phyloP scores from a whole-genome alignment of 306 rosid species.

The Arachis stenosperma region DNA sequence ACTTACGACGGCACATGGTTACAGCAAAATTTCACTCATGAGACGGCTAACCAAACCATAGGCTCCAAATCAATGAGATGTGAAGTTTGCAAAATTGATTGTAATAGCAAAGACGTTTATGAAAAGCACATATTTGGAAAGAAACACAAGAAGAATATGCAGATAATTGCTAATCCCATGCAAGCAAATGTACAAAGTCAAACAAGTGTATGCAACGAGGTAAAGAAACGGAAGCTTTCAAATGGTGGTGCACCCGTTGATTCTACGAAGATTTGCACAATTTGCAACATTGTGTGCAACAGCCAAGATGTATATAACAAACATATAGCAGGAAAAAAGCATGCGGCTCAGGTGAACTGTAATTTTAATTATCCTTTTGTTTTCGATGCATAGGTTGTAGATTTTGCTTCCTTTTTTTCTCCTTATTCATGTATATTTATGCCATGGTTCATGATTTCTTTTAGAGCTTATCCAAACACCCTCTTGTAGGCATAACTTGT shows the following conservation, averaged over 20 bases:
- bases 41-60: slow-evolving; percentile 39
- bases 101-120: slow-evolving; percentile 50
- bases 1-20: slow-evolving; percentile 42
- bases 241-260: slow-evolving; percentile 44
- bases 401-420: slow-evolving; percentile 17
- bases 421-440: not conserved
- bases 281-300: slow-evolving; percentile 62
- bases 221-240: slow-evolving; percentile 52
- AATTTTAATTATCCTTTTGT: slow-evolving; percentile 28
- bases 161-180: slow-evolving; percentile 39
- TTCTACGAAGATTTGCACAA: slow-evolving; percentile 51
- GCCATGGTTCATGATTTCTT: not conserved
- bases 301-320: slow-evolving; percentile 58
- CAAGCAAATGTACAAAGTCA: slow-evolving; percentile 35
- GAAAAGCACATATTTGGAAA: slow-evolving; percentile 54
- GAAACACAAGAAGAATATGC: slow-evolving; percentile 57
- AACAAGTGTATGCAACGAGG: slow-evolving; percentile 33
- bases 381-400: not conserved
- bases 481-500: slow-evolving; percentile 1
- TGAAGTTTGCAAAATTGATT: slow-evolving; percentile 56
- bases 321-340: slow-evolving; percentile 68
- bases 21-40: slow-evolving; percentile 35
- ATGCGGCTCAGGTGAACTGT: slow-evolving; percentile 62
- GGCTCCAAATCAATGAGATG: slow-evolving; percentile 41
- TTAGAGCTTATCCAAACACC: not conserved